Base-by-base conservation (phyloP, 1,139 yeast genomes). In the Suhomyces choctaworum region DNA sequence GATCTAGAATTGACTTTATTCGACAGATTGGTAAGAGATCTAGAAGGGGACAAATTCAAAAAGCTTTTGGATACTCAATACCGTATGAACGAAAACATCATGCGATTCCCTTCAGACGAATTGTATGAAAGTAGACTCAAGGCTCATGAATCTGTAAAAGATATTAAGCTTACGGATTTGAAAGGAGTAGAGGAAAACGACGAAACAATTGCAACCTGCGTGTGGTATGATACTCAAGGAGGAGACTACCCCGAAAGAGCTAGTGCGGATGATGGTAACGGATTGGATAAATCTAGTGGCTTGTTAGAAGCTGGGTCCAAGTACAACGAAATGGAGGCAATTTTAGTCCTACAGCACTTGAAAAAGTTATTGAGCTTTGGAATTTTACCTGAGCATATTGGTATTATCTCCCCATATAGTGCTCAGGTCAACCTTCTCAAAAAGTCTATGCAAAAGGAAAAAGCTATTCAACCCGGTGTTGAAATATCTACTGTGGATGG, bases 171-270 rank as follows among this genome's bases (percentile, higher is more conserved):
- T 8, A 47, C 60, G 1, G 95, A 87, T 48, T 52, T 92, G 16
- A 65, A 72, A 0, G 62, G 66, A 6, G 82, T 79, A 4, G 65
- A 62, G n/a, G 52, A 55, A 6, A 49, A 51, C 14, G 72, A 65
- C 12, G 66, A 62, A n/a, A 60, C 68, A 1, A 34, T 39, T 2
- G 41, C 46, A 1, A 47, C 56, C 14, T 67, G 73, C 37, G 64
- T 88, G 2, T 90, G 97, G 96, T 80, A 82, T 48, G 97, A 90
- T 51, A 90, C 97, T 0, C 94, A 87, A 57, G 95, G 95, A n/a
- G 96, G 92, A 4, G 87, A 82, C 28, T 85, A 70, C 47, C 81
- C 78, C 2, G 92, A 84, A 45, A 66, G 66, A 39, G 75, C 77
- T 20, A 59, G 66, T 10, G 75, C 68, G 6, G 72, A 66, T 10